These are phyloP conservation scores for Lycium ferocissimum DNA, from an alignment of 257 asterid species.

Conservation along the genomic window DNA sequence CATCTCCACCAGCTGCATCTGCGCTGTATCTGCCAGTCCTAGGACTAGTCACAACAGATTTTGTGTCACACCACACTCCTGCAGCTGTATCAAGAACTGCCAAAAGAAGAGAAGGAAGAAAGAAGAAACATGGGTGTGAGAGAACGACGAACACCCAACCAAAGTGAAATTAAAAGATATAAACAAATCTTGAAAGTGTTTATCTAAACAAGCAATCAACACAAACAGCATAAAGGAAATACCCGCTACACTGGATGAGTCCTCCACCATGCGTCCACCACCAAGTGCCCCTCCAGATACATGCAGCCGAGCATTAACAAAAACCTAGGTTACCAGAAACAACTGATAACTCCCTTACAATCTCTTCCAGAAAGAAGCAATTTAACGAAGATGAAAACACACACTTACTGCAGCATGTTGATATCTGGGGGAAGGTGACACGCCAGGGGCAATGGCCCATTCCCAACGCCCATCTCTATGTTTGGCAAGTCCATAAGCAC, in stretches of 20 bases:
- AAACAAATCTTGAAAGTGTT: background rate
- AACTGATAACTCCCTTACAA: slow-evolving; percentile 22
- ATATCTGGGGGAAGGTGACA: slow-evolving; percentile 98
- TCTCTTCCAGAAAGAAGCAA: background rate
- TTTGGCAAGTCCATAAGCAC: slow-evolving; percentile 99
- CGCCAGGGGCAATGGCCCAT: slow-evolving; percentile 99
- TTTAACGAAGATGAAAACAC: slow-evolving; percentile 1
- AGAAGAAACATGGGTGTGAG: slow-evolving; percentile 11
- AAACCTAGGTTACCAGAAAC: slow-evolving; percentile 62
- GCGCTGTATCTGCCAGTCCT: slow-evolving; percentile 98
- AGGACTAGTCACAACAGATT: slow-evolving; percentile 94
- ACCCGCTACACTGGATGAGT: slow-evolving; percentile 98
- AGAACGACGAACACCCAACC: background rate
- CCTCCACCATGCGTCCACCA: slow-evolving; percentile 99
- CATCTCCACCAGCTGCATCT: slow-evolving; percentile 99
- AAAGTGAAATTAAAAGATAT: background rate
- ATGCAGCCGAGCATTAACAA: slow-evolving; percentile 98
- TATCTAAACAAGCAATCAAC: background rate
- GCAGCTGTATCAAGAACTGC: slow-evolving; percentile 98
- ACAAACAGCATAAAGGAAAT: slow-evolving; percentile 30
- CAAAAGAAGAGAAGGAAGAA: slow-evolving; percentile 33
- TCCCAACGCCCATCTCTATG: slow-evolving; percentile 99
- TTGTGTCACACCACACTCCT: slow-evolving; percentile 99
- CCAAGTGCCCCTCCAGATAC: slow-evolving; percentile 99
- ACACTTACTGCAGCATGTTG: slow-evolving; percentile 96